A percentile compares a stretch with the other conserved stretches of the same genome.
Conservation (phyloP, 208 protist genomes). For the Crithidia acanthocephali region DNA sequence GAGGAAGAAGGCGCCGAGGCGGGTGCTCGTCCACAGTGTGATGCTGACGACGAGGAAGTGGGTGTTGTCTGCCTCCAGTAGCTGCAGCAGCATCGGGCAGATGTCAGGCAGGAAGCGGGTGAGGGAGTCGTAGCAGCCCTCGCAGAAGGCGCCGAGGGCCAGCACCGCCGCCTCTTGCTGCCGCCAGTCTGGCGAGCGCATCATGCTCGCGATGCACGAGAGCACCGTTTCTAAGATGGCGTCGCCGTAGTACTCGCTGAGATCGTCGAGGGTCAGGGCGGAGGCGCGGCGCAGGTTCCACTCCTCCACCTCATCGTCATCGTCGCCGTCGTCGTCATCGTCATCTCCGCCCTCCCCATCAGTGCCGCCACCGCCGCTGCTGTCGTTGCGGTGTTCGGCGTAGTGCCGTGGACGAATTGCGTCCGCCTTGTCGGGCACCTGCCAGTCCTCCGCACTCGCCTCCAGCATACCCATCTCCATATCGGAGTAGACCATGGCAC, state of each 20-base stretch:
- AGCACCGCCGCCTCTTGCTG: constrained; percentile 92
- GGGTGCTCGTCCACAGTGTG: constrained; percentile 90
- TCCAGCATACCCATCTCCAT: constrained; percentile 90
- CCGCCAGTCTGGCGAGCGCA: constrained; percentile 76
- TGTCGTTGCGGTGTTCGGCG: constrained; percentile 37
- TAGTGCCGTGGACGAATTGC: constrained; percentile 89
- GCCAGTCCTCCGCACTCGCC: constrained; percentile 77
- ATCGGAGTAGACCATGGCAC: constrained; percentile 91
- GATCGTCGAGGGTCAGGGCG: constrained; percentile 85
- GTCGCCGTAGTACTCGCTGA: constrained; percentile 85
- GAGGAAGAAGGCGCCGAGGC: constrained; percentile 69
- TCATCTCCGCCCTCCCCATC: constrained; percentile 51
- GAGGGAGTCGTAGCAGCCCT: constrained; percentile 90
- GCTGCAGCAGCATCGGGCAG: constrained; percentile 67
- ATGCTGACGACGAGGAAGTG: constrained; percentile 93
- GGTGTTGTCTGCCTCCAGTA: constrained; percentile 64
- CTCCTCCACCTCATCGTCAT: constrained; percentile 87
- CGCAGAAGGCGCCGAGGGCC: constrained; percentile 91
- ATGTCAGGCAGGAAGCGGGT: constrained; percentile 79
- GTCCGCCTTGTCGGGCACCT: constrained; percentile 81
- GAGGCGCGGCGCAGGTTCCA: constrained; percentile 94
- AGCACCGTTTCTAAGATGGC: constrained; percentile 82
- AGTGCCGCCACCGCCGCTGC: constrained; percentile 26
- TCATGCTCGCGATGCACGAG: constrained; percentile 76
- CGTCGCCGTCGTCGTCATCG: constrained; percentile 82